Base-by-base conservation (phyloP, 1,284 basidiomycete genomes). In the Termitomyces sp. region DNA sequence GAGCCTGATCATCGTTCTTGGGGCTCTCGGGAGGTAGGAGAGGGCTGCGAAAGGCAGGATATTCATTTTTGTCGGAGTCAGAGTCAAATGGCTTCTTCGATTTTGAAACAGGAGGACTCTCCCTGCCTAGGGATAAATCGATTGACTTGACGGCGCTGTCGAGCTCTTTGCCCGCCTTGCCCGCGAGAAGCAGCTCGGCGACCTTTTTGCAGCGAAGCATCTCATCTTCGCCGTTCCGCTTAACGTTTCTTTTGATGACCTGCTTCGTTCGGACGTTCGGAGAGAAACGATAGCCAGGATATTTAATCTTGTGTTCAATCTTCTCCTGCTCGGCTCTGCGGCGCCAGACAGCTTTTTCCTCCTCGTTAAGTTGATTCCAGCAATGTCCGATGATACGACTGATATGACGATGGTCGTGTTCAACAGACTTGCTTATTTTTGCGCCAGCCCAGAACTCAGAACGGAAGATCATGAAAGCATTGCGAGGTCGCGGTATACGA, bases 391-490 rank as follows among this genome's bases (percentile, higher is more conserved):
- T 73, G 62, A 81, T 78, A 49, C 76, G 76, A 47, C 78, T 80
- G 58, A 85, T 77, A 50, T 81, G 76, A n/a, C 80, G 72, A 58
- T 83, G 76, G 59, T 83, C 76, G 54, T 70, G 71, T 62, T 80
- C 80, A 55, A 79, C 68, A 31, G 61, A 64, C 30, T 68, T 65
- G 50, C 57, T 65, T 52, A 77, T 70, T 55, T 73, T 76, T 44
- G 72, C 65, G 30, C 70, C 67, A 3, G 78, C 75, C 47, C 80
- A 78, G 51, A 84, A 84, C 55, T 88, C 83, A 44, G 85, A 85
- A 41, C 90, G 81, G 67, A 88, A 93, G 64, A 93, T 78, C 72
- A 93, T 90, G 73, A 91, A 93, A 24, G 88, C 83, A 66, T 93
- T 93, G 28, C 84, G 75, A 0, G 91, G 91, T 11, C 91, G 81